Conservation (phyloP, 306 rosid genomes). For the Mimosa bimucronata region DNA sequence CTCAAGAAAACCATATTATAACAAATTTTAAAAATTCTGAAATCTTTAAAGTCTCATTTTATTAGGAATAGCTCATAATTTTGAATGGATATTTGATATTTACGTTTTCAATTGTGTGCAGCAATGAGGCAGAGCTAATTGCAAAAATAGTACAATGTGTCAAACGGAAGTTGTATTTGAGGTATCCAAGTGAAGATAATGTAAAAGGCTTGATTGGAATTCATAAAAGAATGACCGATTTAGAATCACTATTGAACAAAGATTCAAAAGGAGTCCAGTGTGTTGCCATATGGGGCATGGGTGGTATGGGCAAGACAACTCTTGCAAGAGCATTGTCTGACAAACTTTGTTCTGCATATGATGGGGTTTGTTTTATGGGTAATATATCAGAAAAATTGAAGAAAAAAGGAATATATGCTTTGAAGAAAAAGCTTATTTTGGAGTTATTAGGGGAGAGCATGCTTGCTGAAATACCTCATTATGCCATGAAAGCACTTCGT, state of each 20-base stretch:
- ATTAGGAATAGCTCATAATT: not conserved
- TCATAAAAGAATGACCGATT: not conserved
- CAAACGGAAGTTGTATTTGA: not conserved
- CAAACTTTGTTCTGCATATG: not conserved
- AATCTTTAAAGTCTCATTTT: not conserved
- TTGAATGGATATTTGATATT: not conserved
- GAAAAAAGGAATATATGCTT: not conserved
- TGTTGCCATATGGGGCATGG: constrained; percentile 26
- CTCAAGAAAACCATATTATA: too few species aligned
- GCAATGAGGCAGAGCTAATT: not conserved
- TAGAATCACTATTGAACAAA: not conserved
- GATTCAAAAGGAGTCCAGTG: not conserved
- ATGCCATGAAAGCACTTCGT: not conserved
- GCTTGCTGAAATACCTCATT: too few species aligned
- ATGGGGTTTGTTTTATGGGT: not conserved
- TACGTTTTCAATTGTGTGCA: not conserved
- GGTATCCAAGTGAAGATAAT: too few species aligned
- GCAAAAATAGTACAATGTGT: not conserved
- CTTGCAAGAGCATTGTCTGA: not conserved
- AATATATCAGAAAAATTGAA: not conserved
- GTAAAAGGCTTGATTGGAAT: not conserved
- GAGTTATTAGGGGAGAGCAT: not conserved
- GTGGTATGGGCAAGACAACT: not conserved
- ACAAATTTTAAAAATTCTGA: too few species aligned
- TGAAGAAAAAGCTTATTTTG: not conserved